Conservation (phyloP, 768 basidiomycete species). For the Amanita phalloides region DNA sequence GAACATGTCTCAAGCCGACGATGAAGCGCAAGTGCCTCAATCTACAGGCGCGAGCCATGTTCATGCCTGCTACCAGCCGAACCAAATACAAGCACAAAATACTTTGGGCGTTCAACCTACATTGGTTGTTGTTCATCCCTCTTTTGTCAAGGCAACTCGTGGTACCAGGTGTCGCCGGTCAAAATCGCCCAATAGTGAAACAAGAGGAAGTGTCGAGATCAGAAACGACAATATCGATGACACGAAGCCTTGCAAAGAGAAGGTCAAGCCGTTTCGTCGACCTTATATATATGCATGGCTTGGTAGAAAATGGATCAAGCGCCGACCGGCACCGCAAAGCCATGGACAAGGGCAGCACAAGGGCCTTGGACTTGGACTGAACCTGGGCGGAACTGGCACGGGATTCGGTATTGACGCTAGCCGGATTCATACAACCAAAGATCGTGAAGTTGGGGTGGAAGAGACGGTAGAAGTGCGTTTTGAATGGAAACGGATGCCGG, state of each 20-base stretch:
- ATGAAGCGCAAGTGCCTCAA: neutral
- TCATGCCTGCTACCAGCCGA: neutral
- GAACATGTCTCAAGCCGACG: neutral
- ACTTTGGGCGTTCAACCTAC: slow-evolving; percentile 61
- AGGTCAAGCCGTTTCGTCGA: slow-evolving; percentile 9
- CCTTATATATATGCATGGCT: slow-evolving; percentile 66
- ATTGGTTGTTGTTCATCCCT: slow-evolving; percentile 34
- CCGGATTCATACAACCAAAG: slow-evolving; percentile 5
- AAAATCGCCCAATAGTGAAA: neutral
- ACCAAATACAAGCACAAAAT: slow-evolving; percentile 12
- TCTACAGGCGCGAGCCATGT: neutral
- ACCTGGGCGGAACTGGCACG: slow-evolving; percentile 9
- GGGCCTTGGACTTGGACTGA: slow-evolving; percentile 7
- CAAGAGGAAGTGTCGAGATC: neutral
- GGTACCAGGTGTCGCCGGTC: slow-evolving; percentile 11
- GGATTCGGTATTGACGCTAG: slow-evolving; percentile 6
- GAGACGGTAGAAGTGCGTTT: slow-evolving; percentile 60
- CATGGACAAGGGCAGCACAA: slow-evolving; percentile 9
- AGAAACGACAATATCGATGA: neutral
- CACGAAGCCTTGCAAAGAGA: neutral
- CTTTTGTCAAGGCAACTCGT: slow-evolving; percentile 5
- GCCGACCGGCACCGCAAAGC: slow-evolving; percentile 19
- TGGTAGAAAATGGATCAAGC: slow-evolving; percentile 67
- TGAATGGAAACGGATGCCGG: slow-evolving; percentile 62
- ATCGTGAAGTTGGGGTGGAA: slow-evolving; percentile 12